Evolutionary conservation across 1,139 yeast species (phyloP), one percentile per base, ranked within the genome.

Genomic region (Geotrichum cucujoidarum): DNA sequence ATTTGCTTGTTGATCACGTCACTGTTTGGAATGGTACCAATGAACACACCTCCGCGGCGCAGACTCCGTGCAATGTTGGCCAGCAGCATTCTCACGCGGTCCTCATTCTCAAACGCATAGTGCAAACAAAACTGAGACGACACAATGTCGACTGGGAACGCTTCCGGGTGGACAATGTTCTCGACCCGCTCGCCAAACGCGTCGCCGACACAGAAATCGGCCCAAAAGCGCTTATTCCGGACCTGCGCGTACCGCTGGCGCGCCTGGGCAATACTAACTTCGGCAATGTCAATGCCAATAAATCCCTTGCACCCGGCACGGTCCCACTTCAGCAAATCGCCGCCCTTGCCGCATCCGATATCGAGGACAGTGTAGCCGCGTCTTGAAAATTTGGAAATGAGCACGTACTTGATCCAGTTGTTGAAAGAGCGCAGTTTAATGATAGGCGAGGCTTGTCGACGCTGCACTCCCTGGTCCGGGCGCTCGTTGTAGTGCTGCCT

Each of bases 271-370:
- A 92, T 80, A 6, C 95, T 86, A 1, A 84, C 83, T 63, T 90
- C 95, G 18, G 97, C 90, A 45, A 94, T 82, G 66, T 92, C 99
- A 34, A 92, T 75, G 1, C 98, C 98, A 46, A 90, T 80, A 57
- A 85, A 85, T 50, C 89, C 92, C 27, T 78, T 76, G 2, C 87
- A 77, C 11, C 77, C 72, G 1, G 87, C 83, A 58, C 80, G 80
- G 49, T 81, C 86, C 81, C 95, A 90, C 66, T 92, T 92, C 60
- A 85, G 79, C 60, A 94, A 70, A 68, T 92, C 99, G 17, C 99
- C 99, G 40, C 99, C 99, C 65, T 92, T 94, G 14, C 99, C 99
- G 67, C 98, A 92, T 20, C 97, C 96, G 48, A 92, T 67, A 61
- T 92, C 99, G 34, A 92, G 70, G 1, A 85, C 87, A 30, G 76